Evolutionary conservation across 2,329 filamentous ascomycete genomes (phyloP).

Genomic region (Cladophialophora exuberans): DNA sequence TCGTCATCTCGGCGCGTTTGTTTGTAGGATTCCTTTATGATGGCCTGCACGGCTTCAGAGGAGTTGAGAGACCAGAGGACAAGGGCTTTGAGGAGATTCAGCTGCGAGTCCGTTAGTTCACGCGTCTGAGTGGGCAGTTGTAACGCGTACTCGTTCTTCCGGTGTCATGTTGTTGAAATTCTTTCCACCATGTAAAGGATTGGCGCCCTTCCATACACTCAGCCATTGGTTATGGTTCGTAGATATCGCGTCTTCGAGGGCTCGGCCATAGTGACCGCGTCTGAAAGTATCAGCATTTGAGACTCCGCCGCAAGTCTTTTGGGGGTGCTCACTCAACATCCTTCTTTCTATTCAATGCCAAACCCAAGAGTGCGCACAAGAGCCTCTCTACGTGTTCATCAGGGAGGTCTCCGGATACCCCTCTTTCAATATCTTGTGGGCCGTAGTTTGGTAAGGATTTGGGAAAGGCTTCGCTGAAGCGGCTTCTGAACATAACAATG

Average conservation of each 20-base stretch:
- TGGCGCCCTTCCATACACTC: constrained; percentile 77
- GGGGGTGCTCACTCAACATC: constrained; percentile 81
- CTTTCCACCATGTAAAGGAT: constrained; percentile 76
- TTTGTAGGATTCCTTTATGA: constrained; percentile 88
- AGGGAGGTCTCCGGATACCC: constrained; percentile 75
- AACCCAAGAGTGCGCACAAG: constrained; percentile 82
- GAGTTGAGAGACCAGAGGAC: constrained; percentile 87
- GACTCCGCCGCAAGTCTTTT: not conserved
- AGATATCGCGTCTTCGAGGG: constrained; percentile 88
- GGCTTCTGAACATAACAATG: constrained; percentile 95
- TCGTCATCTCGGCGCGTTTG: constrained; percentile 77
- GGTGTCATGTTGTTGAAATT: constrained; percentile 83
- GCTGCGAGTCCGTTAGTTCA: constrained; percentile 54
- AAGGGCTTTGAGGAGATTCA: constrained; percentile 79
- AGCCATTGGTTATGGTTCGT: constrained; percentile 89
- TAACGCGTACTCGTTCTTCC: constrained; percentile 70
- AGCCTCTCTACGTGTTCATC: constrained; percentile 85
- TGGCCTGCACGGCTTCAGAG: constrained; percentile 77
- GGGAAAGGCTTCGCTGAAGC: constrained; percentile 87
- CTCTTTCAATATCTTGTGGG: constrained; percentile 91
- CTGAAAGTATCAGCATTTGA: constrained; percentile 56
- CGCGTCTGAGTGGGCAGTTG: not conserved
- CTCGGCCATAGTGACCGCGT: constrained; percentile 87
- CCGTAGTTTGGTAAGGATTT: constrained; percentile 87
- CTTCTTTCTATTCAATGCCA: constrained; percentile 96